Percentiles rank a stretch among this genome's conserved stretches.
Conservation (phyloP, 2,329 filamentous ascomycete species). For the Aspergillus piperis region DNA sequence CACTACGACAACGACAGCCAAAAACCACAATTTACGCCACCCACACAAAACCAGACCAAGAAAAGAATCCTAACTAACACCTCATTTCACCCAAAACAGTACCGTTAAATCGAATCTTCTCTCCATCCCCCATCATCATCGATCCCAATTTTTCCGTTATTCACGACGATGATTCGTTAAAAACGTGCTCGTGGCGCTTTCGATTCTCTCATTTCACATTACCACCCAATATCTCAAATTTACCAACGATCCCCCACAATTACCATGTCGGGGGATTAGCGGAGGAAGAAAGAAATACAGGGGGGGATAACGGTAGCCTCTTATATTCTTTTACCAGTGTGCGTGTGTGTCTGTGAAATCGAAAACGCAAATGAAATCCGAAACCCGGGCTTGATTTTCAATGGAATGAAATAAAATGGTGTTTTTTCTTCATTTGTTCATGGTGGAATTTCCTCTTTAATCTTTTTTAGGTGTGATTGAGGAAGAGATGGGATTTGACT, state of each 20-base stretch:
- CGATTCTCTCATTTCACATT: too few relatives aligned
- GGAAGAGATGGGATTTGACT: too few relatives aligned
- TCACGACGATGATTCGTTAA: slow-evolving; percentile 36
- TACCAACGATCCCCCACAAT: too few relatives aligned
- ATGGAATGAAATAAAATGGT: slow-evolving; percentile 19
- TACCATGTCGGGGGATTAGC: too few relatives aligned
- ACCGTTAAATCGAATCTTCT: slow-evolving; percentile 36
- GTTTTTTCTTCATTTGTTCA: slow-evolving; percentile 9
- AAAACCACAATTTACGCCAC: not conserved
- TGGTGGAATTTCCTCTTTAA: too few relatives aligned
- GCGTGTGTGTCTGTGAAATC: slow-evolving; percentile 12
- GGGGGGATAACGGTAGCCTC: slow-evolving; percentile 14
- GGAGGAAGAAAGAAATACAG: too few relatives aligned
- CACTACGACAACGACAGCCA: not conserved
- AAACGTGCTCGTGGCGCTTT: slow-evolving; percentile 16
- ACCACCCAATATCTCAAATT: too few relatives aligned
- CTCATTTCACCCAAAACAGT: slow-evolving; percentile 22
- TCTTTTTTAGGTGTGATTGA: too few relatives aligned
- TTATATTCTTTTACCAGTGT: not conserved
- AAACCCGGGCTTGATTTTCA: not conserved
- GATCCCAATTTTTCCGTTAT: slow-evolving; percentile 29
- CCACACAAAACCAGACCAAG: not conserved
- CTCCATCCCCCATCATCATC: slow-evolving; percentile 17
- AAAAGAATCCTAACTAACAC: slow-evolving; percentile 14
- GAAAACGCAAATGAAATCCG: slow-evolving; percentile 3